Evolutionary conservation across 2,329 filamentous ascomycete species (phyloP).

Genomic region (Mollisia scopiformis): DNA sequence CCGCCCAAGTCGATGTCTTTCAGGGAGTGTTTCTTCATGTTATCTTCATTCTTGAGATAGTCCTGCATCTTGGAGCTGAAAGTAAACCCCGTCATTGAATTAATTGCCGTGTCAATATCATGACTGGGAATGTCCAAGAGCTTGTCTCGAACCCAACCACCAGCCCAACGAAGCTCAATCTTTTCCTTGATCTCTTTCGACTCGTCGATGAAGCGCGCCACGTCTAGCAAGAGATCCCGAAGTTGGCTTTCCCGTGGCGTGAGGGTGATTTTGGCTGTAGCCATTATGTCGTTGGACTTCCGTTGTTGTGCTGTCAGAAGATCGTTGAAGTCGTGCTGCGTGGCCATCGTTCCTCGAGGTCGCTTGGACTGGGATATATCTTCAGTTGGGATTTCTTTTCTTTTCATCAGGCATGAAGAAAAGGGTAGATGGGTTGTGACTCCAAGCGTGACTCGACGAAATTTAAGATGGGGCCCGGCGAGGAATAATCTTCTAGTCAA

Average conservation of each 20-base stretch:
- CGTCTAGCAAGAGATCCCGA: conserved; percentile 77
- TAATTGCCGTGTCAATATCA: conserved; percentile 86
- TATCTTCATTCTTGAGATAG: conserved; percentile 65
- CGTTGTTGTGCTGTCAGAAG: conserved; percentile 11
- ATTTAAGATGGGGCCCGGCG: conserved; percentile 6
- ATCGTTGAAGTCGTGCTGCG: conserved; percentile 29
- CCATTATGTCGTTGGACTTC: conserved; percentile 25
- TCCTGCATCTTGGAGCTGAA: conserved; percentile 73
- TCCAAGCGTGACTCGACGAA: conserved; percentile 25
- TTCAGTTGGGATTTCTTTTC: conserved; percentile 39
- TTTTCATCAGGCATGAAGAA: conserved; percentile 32
- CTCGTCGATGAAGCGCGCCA: conserved; percentile 70
- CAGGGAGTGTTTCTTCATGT: conserved; percentile 63
- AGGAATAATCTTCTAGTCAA: conserved; percentile 7
- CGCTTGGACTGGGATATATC: conserved; percentile 20
- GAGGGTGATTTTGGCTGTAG: conserved; percentile 52
- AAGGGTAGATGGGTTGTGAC: conserved; percentile 17
- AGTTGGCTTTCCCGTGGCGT: conserved; percentile 73
- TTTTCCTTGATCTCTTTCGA: conserved; percentile 53
- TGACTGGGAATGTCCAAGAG: conserved; percentile 72
- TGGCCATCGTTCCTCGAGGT: conserved; percentile 27
- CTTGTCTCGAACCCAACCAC: conserved; percentile 88
- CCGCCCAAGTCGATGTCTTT: conserved; percentile 65
- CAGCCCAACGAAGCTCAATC: conserved; percentile 74
- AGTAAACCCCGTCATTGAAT: conserved; percentile 78